A percentile compares a stretch with the other conserved stretches of the same genome.
Conservation (phyloP, 441 rosid species). For the Omphalea diandra region DNA sequence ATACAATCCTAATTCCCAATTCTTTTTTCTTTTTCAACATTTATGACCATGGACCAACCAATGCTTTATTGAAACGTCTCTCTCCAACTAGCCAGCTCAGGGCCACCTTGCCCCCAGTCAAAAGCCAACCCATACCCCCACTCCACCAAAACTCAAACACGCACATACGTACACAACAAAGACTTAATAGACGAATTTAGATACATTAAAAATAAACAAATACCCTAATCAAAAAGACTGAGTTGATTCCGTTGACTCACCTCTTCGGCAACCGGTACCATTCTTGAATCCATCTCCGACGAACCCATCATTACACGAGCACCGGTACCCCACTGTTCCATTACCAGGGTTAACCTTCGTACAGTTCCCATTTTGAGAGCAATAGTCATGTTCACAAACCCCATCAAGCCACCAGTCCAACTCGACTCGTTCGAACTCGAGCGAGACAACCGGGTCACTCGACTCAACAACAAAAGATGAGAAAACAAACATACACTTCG, state of each 20-base stretch:
- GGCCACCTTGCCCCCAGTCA: slow-evolving; percentile 20
- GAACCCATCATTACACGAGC: slow-evolving; percentile 48
- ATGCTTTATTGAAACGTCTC: slow-evolving; percentile 5
- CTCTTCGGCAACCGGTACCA: slow-evolving; percentile 51
- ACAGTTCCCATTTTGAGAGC: slow-evolving; percentile 34
- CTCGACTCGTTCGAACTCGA: slow-evolving; percentile 39
- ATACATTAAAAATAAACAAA: not conserved
- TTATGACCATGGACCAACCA: slow-evolving; percentile 9
- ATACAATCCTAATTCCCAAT: not conserved
- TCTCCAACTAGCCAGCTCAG: not conserved
- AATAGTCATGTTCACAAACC: slow-evolving; percentile 12
- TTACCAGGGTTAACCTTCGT: not conserved
- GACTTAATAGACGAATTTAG: not conserved
- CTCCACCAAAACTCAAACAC: slow-evolving; percentile 6
- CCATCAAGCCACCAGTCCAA: slow-evolving; percentile 71
- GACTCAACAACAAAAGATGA: slow-evolving; percentile 47
- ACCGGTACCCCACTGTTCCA: slow-evolving; percentile 36
- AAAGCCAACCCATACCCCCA: slow-evolving; percentile 16
- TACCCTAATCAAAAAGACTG: not conserved
- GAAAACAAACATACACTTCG: slow-evolving; percentile 39
- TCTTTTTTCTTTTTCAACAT: slow-evolving; percentile 6
- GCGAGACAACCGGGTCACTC: slow-evolving; percentile 19
- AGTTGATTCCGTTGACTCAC: slow-evolving; percentile 63
- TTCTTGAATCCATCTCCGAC: slow-evolving; percentile 55
- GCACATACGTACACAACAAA: not conserved